Evolutionary conservation across 768 basidiomycete species (phyloP).

Genomic region (Pilatotrama ljubarskyi): DNA sequence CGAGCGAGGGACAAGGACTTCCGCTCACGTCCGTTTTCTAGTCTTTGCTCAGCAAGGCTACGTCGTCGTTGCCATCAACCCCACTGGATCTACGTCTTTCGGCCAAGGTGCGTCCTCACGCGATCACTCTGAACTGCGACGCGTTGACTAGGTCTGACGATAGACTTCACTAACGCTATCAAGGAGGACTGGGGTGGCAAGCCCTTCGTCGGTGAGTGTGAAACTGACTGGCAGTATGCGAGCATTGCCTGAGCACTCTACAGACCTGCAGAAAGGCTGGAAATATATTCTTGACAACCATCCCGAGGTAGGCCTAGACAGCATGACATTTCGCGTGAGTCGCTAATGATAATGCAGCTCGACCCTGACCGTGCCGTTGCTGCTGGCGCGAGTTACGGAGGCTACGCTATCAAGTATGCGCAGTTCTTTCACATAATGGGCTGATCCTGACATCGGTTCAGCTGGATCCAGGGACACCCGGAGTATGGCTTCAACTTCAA

Average conservation of each 20-base stretch:
- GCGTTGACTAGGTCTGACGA: not conserved
- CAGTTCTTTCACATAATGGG: not conserved
- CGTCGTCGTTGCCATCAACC: constrained; percentile 85
- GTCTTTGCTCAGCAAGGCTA: constrained; percentile 85
- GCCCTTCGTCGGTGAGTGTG: constrained; percentile 57
- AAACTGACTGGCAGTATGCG: not conserved
- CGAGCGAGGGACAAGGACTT: not conserved
- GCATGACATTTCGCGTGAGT: not conserved
- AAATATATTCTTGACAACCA: constrained; percentile 63
- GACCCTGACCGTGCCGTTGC: constrained; percentile 70
- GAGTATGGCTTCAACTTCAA: constrained; percentile 89
- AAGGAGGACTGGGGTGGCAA: constrained; percentile 84
- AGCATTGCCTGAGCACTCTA: not conserved
- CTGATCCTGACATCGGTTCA: constrained; percentile 31
- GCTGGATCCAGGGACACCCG: constrained; percentile 95
- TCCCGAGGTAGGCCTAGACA: constrained; percentile 54
- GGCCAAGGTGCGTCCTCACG: constrained; percentile 71
- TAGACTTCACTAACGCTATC: constrained; percentile 82
- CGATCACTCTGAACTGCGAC: too few species aligned
- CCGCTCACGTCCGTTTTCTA: not conserved
- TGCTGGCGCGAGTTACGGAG: constrained; percentile 39
- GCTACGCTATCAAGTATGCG: constrained; percentile 82
- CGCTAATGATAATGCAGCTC: constrained; percentile 46
- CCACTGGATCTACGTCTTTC: constrained; percentile 92
- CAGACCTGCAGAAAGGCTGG: constrained; percentile 70